These are phyloP conservation scores for Aspergillus nanangensis DNA, from an alignment of 495 filamentous ascomycete genomes.

Conservation along the genomic window DNA sequence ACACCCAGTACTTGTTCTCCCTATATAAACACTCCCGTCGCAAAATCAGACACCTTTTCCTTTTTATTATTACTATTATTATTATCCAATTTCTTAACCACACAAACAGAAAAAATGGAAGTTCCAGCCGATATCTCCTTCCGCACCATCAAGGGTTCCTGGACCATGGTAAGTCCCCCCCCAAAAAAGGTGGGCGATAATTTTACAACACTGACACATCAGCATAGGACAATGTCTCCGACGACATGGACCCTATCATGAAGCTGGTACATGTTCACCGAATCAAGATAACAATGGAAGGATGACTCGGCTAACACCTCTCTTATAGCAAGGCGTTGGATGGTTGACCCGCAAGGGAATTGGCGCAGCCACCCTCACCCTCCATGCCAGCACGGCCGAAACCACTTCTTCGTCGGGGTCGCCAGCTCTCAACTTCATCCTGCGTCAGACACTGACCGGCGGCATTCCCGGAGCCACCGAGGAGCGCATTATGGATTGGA, in stretches of 20 bases:
- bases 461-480: conserved; percentile 8
- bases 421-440: neutral
- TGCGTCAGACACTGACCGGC: conserved; percentile 9
- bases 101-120: neutral
- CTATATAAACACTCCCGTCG: too few species aligned
- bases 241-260: conserved; percentile 2
- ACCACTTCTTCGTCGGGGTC: neutral
- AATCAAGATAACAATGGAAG: neutral
- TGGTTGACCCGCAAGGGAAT: conserved; percentile 9
- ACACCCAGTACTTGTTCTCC: too few species aligned
- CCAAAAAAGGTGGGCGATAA: neutral
- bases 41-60: neutral
- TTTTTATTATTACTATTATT: too few species aligned
- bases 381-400: conserved; percentile 5
- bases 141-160: conserved; percentile 5
- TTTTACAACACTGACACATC: neutral
- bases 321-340: conserved; percentile 11
- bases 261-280: conserved; percentile 3
- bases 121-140: conserved; percentile 5
- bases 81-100: neutral
- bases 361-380: conserved; percentile 6
- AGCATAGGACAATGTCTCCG: neutral
- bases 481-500: conserved; percentile 12
- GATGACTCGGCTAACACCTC: too few species aligned
- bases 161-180: conserved; percentile 1